Conservation (phyloP, 2,329 filamentous ascomycete genomes). For the Diaporthe helianthi region DNA sequence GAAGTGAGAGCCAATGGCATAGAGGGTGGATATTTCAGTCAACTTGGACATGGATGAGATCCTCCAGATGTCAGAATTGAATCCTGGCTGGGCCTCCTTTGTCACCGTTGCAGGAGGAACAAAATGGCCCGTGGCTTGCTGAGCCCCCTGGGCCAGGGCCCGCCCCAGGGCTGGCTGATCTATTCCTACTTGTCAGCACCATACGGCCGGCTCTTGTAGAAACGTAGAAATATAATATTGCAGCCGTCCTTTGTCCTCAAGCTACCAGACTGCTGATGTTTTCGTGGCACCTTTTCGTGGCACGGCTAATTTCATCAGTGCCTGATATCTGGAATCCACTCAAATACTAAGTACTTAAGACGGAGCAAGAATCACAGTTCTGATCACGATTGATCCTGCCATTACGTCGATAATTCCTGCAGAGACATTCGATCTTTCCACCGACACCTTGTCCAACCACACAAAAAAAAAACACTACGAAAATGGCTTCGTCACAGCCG, state of each 20-base stretch:
- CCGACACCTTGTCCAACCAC: neutral
- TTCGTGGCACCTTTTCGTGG: neutral
- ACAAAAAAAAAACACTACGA: neutral
- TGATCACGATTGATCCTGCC: too few relatives aligned
- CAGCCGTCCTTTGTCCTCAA: neutral
- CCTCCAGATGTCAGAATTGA: constrained; percentile 1
- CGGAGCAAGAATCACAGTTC: too few relatives aligned
- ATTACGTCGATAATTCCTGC: too few relatives aligned
- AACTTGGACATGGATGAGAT: neutral
- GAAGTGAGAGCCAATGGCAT: neutral
- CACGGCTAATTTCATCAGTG: too few relatives aligned
- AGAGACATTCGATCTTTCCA: neutral
- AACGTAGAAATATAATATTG: constrained; percentile 2
- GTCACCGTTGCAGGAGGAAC: neutral
- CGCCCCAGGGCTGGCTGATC: too few relatives aligned
- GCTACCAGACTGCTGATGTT: neutral
- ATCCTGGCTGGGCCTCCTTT: neutral
- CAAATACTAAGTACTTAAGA: neutral
- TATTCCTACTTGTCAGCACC: neutral
- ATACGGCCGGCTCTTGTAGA: neutral
- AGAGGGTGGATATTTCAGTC: neutral
- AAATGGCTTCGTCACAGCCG: constrained; percentile 2
- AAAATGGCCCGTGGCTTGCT: constrained; percentile 13
- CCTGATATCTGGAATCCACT: too few relatives aligned
- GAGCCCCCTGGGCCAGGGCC: too few relatives aligned